Evolutionary conservation across 768 basidiomycete genomes (phyloP), one percentile per base, ranked within the genome.

Genomic region (Clavaria fumosa): DNA sequence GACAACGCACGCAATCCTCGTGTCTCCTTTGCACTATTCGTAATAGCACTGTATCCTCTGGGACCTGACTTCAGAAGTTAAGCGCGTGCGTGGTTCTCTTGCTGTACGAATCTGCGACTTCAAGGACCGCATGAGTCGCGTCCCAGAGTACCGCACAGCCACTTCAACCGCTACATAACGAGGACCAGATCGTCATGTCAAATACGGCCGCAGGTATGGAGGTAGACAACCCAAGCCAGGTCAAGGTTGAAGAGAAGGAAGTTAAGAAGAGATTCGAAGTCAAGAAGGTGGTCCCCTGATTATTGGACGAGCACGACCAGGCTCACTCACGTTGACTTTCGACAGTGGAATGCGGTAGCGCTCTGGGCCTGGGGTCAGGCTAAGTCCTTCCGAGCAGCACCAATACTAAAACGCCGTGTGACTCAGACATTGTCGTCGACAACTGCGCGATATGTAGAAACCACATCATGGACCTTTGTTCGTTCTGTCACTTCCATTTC

Each of bases 381-480:
- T 34, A 17, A 28, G 15, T 23, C 35, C 21, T 23, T 6, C 22
- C 14, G 11, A 21, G 1, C 7, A 7, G 17, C 39, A 38, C 32
- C 17, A 23, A 28, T 19, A 12, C 31, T 28, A 26, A 43, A 34
- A 37, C 27, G 28, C 35, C 42, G 39, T 14, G 33, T 27, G 22
- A 36, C 23, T 31, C 44, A 93, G 91, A 97, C 56, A 96, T 97
- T 52, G 90, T 95, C 43, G 93, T 96, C 41, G 93, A 97, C 61
- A 99, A 96, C 62, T 97, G 95, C 51, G 95, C 95, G 35, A 99
- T 99, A 64, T 99, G 95, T 70, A 77, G 90, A 58, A 96, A 96
- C 57, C 93, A 99, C 54, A 97, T 99, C 64, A 99, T 99, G 95
- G 95, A 99, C 59, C 79, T 97, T 31, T 99, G 95, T 97, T 50